A percentile compares a stretch with the other conserved stretches of the same genome.
These are phyloP conservation scores for Dalbergia cochinchinensis DNA, from an alignment of 306 rosid genomes.

Conservation along the genomic window DNA sequence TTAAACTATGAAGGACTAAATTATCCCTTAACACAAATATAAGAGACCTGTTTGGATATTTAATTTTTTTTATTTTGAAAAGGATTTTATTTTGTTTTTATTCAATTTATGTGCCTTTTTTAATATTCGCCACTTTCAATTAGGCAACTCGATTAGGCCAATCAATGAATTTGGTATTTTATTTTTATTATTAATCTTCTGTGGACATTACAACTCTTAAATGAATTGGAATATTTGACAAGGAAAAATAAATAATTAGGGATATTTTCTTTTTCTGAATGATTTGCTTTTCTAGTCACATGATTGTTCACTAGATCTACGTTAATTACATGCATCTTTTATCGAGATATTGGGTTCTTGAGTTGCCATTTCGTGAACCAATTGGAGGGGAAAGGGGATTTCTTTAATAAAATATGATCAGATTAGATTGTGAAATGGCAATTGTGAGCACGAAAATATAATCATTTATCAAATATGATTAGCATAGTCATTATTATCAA, in stretches of 20 bases:
- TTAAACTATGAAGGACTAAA: no score
- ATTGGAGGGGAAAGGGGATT: neutral
- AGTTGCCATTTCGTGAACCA: neutral
- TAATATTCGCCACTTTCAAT: neutral
- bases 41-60: no score
- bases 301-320: neutral
- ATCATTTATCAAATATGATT: neutral
- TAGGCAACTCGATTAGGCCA: no score
- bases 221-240: neutral
- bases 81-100: no score
- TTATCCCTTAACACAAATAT: no score
- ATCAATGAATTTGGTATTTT: no score
- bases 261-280: neutral
- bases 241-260: neutral
- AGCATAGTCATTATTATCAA: neutral
- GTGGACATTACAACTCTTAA: neutral
- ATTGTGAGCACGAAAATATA: neutral
- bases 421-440: neutral
- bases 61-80: neutral
- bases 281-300: neutral
- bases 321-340: neutral
- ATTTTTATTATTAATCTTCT: no score
- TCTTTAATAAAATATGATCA: neutral
- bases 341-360: neutral
- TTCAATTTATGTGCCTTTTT: no score